Evolutionary conservation across 2,329 filamentous ascomycete species (phyloP), one percentile per base, ranked within the genome.

Genomic region (Aspergillus fischeri): DNA sequence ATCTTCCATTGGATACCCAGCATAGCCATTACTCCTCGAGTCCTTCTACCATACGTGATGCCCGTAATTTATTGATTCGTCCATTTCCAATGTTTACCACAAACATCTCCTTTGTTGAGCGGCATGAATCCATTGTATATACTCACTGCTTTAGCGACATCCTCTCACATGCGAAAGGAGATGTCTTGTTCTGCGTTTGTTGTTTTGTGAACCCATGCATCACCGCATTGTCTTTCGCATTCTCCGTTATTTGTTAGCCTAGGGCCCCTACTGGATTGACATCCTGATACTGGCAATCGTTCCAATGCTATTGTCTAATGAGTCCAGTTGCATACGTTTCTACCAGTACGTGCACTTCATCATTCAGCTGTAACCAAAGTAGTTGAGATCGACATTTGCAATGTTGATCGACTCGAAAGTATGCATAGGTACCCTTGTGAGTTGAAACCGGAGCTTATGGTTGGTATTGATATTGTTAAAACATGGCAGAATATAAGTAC

Each of bases 1-100:
- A 55, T 54, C 51, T 53, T 60, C 55, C 54, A 60, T 63, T 47
- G 69, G 68, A 71, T 72, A 72, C 70, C 70, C 69, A 65, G 56
- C 62, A 61, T 67, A 67, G 65, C 64, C 66, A 62, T 55, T 58
- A 49, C 25, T 25, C 41, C 6, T 27, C 25, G 25, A 27, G 25
- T 27, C 25, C 38, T 32, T 48, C 25, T 8, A 24, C 11, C 20
- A 20, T 21, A 20, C 8, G 10, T 7, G 14, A 38, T 17, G 32
- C 14, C 42, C 42, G 4, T 14, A 45, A 4, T 1, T 51, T 52
- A 49, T 50, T 51, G 52, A 52, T 58, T 11, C 55, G 57, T 59
- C 53, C 38, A 38, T 54, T 53, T 27, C 51, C 52, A 57, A 35
- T 47, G 50, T 41, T 11, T 48, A 49, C 25, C 38, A 9, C 11